phyloP scores from a whole-genome alignment of 2,329 filamentous ascomycete genomes.

The Teratosphaeriaceae sp. region DNA sequence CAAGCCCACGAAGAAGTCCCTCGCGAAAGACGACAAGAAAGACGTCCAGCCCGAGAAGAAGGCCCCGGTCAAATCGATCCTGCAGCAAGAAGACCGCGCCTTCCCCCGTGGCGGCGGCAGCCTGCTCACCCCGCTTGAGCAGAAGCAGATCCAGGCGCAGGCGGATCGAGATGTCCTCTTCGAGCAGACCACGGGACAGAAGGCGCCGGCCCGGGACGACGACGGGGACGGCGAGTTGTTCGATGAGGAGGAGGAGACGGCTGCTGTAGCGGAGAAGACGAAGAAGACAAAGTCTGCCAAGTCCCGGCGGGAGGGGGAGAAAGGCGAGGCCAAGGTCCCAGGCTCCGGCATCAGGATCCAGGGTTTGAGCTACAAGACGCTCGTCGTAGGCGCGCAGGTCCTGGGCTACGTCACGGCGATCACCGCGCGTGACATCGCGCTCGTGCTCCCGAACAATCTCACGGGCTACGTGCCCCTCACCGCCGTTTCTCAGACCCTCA shows the following conservation, averaged over 20 bases:
- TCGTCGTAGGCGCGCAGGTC: conserved; percentile 78
- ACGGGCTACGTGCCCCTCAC: conserved; percentile 84
- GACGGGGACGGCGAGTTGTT: conserved; percentile 42
- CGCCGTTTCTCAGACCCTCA: conserved; percentile 78
- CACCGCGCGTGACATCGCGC: conserved; percentile 67
- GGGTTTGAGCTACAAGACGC: conserved; percentile 69
- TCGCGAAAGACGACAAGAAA: conserved; percentile 15
- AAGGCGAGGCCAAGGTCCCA: conserved; percentile 35
- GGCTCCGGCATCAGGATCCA: conserved; percentile 62
- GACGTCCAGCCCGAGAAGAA: too few relatives aligned
- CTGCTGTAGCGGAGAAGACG: conserved; percentile 33
- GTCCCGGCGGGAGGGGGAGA: conserved; percentile 37
- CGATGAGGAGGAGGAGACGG: conserved; percentile 33
- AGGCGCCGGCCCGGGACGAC: conserved; percentile 38
- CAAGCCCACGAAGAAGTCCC: conserved; percentile 13
- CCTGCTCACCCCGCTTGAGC: conserved; percentile 84
- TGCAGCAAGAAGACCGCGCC: conserved; percentile 73
- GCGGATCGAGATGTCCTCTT: conserved; percentile 87
- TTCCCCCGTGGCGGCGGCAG: conserved; percentile 92
- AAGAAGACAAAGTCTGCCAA: conserved; percentile 48
- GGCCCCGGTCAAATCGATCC: conserved; percentile 36
- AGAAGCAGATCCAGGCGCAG: conserved; percentile 93
- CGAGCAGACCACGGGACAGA: conserved; percentile 66
- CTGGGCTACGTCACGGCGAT: conserved; percentile 82
- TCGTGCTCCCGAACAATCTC: conserved; percentile 89